Conservation (phyloP, 345 rosid species). For the Lenwebbia sp. region DNA sequence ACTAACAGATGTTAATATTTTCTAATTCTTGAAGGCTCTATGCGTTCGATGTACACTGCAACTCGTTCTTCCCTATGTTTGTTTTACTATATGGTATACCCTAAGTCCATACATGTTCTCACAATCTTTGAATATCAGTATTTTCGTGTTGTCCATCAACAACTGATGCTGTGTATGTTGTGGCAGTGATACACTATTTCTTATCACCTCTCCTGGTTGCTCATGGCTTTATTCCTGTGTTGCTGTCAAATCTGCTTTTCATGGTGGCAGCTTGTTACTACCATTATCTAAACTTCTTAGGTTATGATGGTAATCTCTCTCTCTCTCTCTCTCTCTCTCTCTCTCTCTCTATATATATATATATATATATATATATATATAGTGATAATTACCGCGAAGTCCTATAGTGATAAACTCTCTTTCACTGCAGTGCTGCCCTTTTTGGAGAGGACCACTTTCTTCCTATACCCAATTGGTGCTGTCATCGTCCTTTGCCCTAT, state of each 20-base stretch:
- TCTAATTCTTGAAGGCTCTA: slow-evolving; percentile 55
- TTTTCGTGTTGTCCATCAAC: neutral
- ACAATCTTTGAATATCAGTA: neutral
- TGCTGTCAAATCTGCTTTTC: slow-evolving; percentile 88
- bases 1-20: neutral
- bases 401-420: neutral
- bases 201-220: slow-evolving; percentile 78
- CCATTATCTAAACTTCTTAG: slow-evolving; percentile 96
- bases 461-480: slow-evolving; percentile 86
- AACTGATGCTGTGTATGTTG: slow-evolving; percentile 1
- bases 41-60: slow-evolving; percentile 99
- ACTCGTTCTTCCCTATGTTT: slow-evolving; percentile 98
- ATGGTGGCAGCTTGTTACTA: slow-evolving; percentile 89
- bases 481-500: slow-evolving; percentile 76
- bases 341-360: no score
- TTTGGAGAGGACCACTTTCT: slow-evolving; percentile 93
- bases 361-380: neutral
- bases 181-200: slow-evolving; percentile 87
- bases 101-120: neutral
- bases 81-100: slow-evolving; percentile 79
- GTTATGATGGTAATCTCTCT: slow-evolving; percentile 75
- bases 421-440: slow-evolving; percentile 75
- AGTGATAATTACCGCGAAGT: no score
- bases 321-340: neutral
- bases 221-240: slow-evolving; percentile 78